phyloP scores from a whole-genome alignment of 2,329 filamentous ascomycete genomes.

The Monosporascus cannonballus region DNA sequence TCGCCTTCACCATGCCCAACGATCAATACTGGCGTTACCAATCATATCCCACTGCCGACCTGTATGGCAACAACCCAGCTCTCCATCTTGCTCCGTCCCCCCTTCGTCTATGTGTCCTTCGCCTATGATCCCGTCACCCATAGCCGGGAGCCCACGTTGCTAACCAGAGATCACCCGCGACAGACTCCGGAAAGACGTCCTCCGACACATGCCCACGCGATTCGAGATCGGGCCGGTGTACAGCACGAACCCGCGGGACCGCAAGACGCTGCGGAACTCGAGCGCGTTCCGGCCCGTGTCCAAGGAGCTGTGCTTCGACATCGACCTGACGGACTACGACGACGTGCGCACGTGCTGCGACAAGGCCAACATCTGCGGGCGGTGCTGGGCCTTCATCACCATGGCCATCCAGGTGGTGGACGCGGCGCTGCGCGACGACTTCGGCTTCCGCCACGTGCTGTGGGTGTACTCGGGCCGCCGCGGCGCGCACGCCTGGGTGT shows the following conservation, averaged over 20 bases:
- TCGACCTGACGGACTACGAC: slow-evolving; percentile 98
- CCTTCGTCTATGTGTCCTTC: no score
- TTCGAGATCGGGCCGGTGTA: slow-evolving; percentile 99
- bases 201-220: slow-evolving; percentile 80
- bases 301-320: slow-evolving; percentile 98
- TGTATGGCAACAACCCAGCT: slow-evolving; percentile 29
- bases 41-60: slow-evolving; percentile 50
- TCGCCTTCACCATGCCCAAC: slow-evolving; percentile 90
- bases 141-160: no score
- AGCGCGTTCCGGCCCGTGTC: slow-evolving; percentile 78
- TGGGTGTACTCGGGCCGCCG: slow-evolving; percentile 98
- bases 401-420: slow-evolving; percentile 97
- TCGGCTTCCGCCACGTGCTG: slow-evolving; percentile 93
- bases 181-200: slow-evolving; percentile 83
- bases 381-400: slow-evolving; percentile 95
- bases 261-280: slow-evolving; percentile 73
- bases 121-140: no score
- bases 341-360: slow-evolving; percentile 92
- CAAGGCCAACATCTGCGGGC: slow-evolving; percentile 86
- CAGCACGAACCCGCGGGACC: slow-evolving; percentile 85
- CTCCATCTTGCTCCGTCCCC: background rate
- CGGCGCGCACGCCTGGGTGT: slow-evolving; percentile 97
- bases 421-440: slow-evolving; percentile 80
- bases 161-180: slow-evolving; percentile 2
- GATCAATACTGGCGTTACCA: slow-evolving; percentile 92